phyloP scores from a whole-genome alignment of 1,284 basidiomycete genomes.

The Moesziomyces parantarcticus region DNA sequence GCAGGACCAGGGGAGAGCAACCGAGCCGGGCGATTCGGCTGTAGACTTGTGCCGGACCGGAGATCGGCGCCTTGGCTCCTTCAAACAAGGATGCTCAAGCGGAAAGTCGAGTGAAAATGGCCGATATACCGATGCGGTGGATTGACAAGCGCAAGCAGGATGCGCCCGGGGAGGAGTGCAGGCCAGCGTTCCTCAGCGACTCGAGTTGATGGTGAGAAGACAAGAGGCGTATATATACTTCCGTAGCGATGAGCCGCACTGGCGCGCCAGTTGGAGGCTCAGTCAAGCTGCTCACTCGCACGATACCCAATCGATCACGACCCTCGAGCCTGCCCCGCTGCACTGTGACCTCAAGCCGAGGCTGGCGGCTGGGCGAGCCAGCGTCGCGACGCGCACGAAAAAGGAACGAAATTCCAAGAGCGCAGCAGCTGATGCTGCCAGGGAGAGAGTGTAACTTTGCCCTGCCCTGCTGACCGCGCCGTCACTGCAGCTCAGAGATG shows the following conservation, averaged over 20 bases:
- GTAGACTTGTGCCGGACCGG: too few relatives aligned
- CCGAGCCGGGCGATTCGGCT: too few relatives aligned
- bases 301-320: slow-evolving; percentile 22
- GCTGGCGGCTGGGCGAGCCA: neutral
- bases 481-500: too few relatives aligned
- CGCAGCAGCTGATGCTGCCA: neutral
- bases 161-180: slow-evolving; percentile 13
- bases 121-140: neutral
- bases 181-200: slow-evolving; percentile 16
- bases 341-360: slow-evolving; percentile 15
- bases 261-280: slow-evolving; percentile 10
- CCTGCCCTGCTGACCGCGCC: too few relatives aligned
- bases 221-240: slow-evolving; percentile 31
- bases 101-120: too few relatives aligned
- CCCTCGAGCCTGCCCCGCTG: slow-evolving; percentile 1
- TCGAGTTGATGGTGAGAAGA: slow-evolving; percentile 6
- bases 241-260: slow-evolving; percentile 33
- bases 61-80: too few relatives aligned
- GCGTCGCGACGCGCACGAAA: slow-evolving; percentile 35
- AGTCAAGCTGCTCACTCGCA: slow-evolving; percentile 16
- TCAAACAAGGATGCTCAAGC: too few relatives aligned
- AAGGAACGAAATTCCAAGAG: neutral
- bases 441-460: too few relatives aligned
- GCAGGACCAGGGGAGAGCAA: too few relatives aligned
- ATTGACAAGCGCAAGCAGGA: slow-evolving; percentile 13